Evolutionary conservation across 768 basidiomycete genomes (phyloP), one percentile per base, ranked within the genome.

Genomic region (Phanerochaete carnosa): DNA sequence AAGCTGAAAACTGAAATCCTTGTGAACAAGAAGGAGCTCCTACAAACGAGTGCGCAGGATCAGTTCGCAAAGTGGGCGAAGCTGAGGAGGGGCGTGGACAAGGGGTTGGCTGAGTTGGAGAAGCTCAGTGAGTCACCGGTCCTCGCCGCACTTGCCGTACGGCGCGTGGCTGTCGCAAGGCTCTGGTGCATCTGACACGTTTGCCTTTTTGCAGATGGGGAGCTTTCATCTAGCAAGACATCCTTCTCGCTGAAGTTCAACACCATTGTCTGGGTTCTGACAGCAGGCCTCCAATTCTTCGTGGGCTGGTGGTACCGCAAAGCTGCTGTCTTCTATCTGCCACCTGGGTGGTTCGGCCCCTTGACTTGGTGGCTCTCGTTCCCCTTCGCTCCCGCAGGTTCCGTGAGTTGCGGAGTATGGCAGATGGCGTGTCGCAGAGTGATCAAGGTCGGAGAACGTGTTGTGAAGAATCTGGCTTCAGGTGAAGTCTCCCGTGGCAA

Each of bases 51-150:
- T 67, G 91, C 94, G 19, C 97, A 98, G 71, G 95, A 98, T 70
- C 92, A 98, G 69, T 99, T 99, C 72, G 93, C 95, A 22, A 98
- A 94, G 76, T 98, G 97, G 96, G 96, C 96, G 50, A 95, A 94
- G 76, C 76, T 98, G 70, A 78, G 91, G 67, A 76, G 97, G 65
- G 92, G 83, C 66, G 85, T 98, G 47, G 96, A 98, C 77, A 98
- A 96, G 74, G 92, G 90, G 22, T 74, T 97, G 19, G 83, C 86
- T 43, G 95, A 99, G 58, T 80, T 98, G 3, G 95, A 98, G 77
- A 90, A 88, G 73, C 80, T 94, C 63, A 98, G 95, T 98, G 74
- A 72, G 89, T 81, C 29, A 28, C 29, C 29, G 25, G 26, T 28
- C 49, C 7, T n/a, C 15, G 3, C 49, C 1, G 12, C 3, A 4